These are phyloP conservation scores for Cyberlindnera lachancei DNA, from an alignment of 805 yeast genomes.

Conservation along the genomic window DNA sequence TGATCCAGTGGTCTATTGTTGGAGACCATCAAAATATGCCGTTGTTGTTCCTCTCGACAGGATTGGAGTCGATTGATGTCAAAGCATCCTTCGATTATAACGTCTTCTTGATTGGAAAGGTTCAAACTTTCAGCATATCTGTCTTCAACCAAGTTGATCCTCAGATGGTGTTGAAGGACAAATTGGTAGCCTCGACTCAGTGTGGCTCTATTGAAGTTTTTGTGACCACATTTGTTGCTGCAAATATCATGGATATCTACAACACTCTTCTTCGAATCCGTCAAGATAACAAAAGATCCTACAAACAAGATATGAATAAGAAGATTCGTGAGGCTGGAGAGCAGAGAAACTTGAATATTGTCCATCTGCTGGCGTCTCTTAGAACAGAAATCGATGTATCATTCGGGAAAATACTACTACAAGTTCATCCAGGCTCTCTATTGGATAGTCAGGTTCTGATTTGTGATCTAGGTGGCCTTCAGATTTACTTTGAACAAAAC, in stretches of 20 bases:
- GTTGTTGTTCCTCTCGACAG: conserved; percentile 52
- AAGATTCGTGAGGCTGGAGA: conserved; percentile 24
- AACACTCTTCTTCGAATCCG: conserved; percentile 63
- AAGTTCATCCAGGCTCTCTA: conserved; percentile 77
- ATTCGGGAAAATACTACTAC: conserved; percentile 48
- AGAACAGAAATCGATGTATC: conserved; percentile 63
- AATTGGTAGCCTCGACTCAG: conserved; percentile 42
- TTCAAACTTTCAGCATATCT: conserved; percentile 41
- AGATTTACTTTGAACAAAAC: conserved; percentile 45
- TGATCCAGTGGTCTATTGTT: conserved; percentile 60
- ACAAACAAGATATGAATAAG: conserved; percentile 66
- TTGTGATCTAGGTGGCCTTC: conserved; percentile 45
- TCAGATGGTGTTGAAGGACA: conserved; percentile 44
- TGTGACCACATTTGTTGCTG: conserved; percentile 78
- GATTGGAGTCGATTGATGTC: conserved; percentile 45
- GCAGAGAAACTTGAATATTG: conserved; percentile 17
- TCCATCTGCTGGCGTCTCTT: conserved; percentile 30
- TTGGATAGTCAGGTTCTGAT: conserved; percentile 71
- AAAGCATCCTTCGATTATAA: conserved; percentile 81
- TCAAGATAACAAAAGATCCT: conserved; percentile 65
- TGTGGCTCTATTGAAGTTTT: conserved; percentile 52
- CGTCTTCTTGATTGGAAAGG: conserved; percentile 60
- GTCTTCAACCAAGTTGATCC: conserved; percentile 61
- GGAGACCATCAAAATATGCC: conserved; percentile 50
- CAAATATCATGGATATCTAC: conserved; percentile 72